Conservation (phyloP, 164 flowering plant genomes). For the Cinnamomum micranthum region DNA sequence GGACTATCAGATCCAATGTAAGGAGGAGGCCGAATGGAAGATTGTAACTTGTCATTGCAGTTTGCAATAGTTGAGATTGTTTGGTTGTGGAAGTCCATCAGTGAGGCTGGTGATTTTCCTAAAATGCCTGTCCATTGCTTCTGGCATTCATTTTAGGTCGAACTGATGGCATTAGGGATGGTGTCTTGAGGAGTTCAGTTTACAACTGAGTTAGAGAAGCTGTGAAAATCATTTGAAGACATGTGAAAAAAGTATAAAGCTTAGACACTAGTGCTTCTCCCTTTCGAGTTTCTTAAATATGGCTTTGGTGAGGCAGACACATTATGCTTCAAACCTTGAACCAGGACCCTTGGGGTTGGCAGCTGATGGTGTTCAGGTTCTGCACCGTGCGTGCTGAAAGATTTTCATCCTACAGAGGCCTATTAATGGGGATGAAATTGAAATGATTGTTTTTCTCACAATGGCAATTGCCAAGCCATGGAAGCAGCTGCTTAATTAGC, state of each 20-base stretch:
- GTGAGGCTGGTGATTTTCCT: slow-evolving; percentile 25
- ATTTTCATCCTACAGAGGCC: no score
- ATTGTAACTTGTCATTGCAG: slow-evolving; percentile 21
- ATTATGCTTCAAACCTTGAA: not conserved
- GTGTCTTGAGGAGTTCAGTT: slow-evolving; percentile 4
- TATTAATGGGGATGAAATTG: no score
- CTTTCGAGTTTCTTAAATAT: not conserved
- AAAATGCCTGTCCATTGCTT: slow-evolving; percentile 21
- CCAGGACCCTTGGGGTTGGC: not conserved
- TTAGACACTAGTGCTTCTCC: not conserved
- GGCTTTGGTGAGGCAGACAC: not conserved
- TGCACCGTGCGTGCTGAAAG: no score
- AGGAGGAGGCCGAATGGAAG: slow-evolving; percentile 14
- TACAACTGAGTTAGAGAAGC: not conserved
- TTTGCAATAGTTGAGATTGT: slow-evolving; percentile 15
- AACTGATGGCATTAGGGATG: slow-evolving; percentile 6
- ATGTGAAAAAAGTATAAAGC: slow-evolving; percentile 16
- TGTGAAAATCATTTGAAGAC: not conserved
- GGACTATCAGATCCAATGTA: slow-evolving; percentile 11
- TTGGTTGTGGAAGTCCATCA: slow-evolving; percentile 20
- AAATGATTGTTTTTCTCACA: no score
- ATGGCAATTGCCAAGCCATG: no score
- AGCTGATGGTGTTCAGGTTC: no score
- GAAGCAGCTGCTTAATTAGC: not conserved
- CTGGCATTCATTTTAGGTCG: slow-evolving; percentile 13